Evolutionary conservation across 306 rosid species (phyloP).

Genomic region (Cicer chorassanicum): DNA sequence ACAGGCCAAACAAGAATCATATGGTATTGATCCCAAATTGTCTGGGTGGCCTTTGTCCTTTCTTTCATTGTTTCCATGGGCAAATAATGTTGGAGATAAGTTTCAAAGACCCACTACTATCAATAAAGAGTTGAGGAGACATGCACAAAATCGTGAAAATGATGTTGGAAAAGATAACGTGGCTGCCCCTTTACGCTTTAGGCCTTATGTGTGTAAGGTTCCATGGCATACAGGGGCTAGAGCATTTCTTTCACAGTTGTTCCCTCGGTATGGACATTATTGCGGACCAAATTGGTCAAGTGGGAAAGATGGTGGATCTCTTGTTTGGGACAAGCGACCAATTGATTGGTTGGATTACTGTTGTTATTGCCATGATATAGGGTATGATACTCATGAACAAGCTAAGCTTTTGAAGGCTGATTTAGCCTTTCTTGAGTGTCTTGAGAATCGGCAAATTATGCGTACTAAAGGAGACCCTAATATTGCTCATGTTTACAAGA

Average conservation of each 20-base stretch:
- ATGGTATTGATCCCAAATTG: constrained; percentile 47
- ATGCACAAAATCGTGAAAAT: constrained; percentile 48
- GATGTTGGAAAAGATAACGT: constrained; percentile 26
- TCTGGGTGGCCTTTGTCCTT: constrained; percentile 39
- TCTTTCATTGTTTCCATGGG: constrained; percentile 63
- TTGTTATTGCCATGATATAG: constrained; percentile 97
- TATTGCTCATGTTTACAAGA: constrained; percentile 69
- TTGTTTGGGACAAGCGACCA: constrained; percentile 86
- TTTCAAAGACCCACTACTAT: constrained; percentile 64
- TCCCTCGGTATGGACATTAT: constrained; percentile 93
- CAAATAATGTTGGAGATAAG: constrained; percentile 40
- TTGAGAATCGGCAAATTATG: constrained; percentile 83
- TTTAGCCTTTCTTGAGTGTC: constrained; percentile 86
- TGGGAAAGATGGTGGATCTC: constrained; percentile 81
- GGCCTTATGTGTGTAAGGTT: constrained; percentile 88
- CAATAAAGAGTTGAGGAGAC: constrained; percentile 65
- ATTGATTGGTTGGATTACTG: constrained; percentile 98
- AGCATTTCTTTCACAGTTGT: constrained; percentile 80
- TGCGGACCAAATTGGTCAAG: constrained; percentile 99
- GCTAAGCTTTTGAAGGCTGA: constrained; percentile 79
- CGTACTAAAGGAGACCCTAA: constrained; percentile 72
- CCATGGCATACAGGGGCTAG: constrained; percentile 97
- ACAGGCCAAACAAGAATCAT: constrained; percentile 44
- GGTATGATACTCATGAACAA: constrained; percentile 91
- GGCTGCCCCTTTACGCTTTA: constrained; percentile 59